phyloP scores from a whole-genome alignment of 192 early-diverging fungal species.

The Tieghemiomyces parasiticus region DNA sequence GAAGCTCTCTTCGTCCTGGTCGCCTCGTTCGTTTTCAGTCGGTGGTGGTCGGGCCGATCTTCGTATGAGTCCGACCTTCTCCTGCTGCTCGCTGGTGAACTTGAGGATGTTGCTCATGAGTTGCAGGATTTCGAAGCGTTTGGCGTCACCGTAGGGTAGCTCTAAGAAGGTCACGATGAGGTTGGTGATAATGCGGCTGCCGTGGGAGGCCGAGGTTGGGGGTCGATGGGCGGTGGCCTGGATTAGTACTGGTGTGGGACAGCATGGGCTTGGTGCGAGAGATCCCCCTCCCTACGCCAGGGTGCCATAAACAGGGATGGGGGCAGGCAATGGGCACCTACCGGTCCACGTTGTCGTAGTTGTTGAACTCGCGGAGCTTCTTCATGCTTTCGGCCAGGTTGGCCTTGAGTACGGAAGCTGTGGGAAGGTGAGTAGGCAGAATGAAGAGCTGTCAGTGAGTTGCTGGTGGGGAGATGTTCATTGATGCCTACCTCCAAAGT shows the following conservation, averaged over 20 bases:
- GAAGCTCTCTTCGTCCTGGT: conserved; percentile 40
- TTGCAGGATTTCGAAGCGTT: conserved; percentile 80
- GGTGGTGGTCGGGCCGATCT: conserved; percentile 32
- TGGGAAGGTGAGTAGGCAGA: too few relatives aligned
- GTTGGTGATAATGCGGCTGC: conserved; percentile 74
- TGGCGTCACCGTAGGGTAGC: conserved; percentile 74
- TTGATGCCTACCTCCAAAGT: too few relatives aligned
- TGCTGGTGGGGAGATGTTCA: too few relatives aligned
- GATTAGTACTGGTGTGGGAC: neutral
- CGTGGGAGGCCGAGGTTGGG: conserved; percentile 2
- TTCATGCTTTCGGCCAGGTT: conserved; percentile 88
- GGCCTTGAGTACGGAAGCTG: conserved; percentile 73
- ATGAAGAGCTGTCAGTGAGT: too few relatives aligned
- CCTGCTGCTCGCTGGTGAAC: conserved; percentile 78
- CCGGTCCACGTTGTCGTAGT: conserved; percentile 64
- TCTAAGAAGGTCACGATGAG: conserved; percentile 76
- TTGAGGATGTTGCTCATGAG: conserved; percentile 82
- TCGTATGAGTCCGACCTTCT: conserved; percentile 60
- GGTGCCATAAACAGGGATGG: neutral
- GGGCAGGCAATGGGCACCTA: conserved; percentile 14
- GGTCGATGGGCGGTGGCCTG: conserved; percentile 2
- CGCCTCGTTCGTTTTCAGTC: neutral
- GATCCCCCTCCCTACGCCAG: neutral
- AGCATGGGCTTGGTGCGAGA: neutral
- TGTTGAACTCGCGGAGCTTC: conserved; percentile 60